phyloP scores from a whole-genome alignment of 768 basidiomycete genomes.

The Leccinum rimulosum region DNA sequence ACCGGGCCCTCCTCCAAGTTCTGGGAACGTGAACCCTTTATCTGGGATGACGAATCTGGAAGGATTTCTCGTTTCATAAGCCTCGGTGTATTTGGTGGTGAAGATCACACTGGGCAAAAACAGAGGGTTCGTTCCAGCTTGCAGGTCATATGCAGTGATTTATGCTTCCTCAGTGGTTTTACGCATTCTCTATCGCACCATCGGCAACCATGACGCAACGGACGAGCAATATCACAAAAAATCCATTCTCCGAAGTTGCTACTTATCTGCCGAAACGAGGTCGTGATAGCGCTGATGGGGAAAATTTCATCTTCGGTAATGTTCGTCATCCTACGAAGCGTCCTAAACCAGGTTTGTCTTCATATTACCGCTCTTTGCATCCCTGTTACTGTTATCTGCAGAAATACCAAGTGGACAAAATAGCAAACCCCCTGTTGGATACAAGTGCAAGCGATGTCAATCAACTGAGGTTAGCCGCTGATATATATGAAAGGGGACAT shows the following conservation, averaged over 20 bases:
- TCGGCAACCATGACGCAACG: slow-evolving; percentile 38
- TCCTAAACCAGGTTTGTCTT: slow-evolving; percentile 47
- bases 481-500: neutral
- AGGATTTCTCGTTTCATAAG: slow-evolving; percentile 76
- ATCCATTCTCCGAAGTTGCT: slow-evolving; percentile 57
- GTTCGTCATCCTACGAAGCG: slow-evolving; percentile 58
- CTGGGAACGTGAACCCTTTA: slow-evolving; percentile 94
- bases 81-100: slow-evolving; percentile 82
- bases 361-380: neutral
- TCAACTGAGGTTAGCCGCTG: slow-evolving; percentile 57
- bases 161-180: slow-evolving; percentile 75
- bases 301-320: slow-evolving; percentile 72
- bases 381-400: slow-evolving; percentile 1
- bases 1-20: slow-evolving; percentile 70
- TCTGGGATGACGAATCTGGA: slow-evolving; percentile 71
- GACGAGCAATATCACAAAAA: slow-evolving; percentile 66
- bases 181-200: slow-evolving; percentile 86
- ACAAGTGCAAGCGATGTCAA: slow-evolving; percentile 76
- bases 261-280: slow-evolving; percentile 51
- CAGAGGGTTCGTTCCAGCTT: slow-evolving; percentile 62
- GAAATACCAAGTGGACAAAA: slow-evolving; percentile 37
- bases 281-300: slow-evolving; percentile 43
- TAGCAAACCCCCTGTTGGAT: slow-evolving; percentile 64
- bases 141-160: slow-evolving; percentile 5
- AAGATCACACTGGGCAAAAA: slow-evolving; percentile 62